phyloP scores from a whole-genome alignment of 306 rosid species.

The Pachyrhizus erosus region DNA sequence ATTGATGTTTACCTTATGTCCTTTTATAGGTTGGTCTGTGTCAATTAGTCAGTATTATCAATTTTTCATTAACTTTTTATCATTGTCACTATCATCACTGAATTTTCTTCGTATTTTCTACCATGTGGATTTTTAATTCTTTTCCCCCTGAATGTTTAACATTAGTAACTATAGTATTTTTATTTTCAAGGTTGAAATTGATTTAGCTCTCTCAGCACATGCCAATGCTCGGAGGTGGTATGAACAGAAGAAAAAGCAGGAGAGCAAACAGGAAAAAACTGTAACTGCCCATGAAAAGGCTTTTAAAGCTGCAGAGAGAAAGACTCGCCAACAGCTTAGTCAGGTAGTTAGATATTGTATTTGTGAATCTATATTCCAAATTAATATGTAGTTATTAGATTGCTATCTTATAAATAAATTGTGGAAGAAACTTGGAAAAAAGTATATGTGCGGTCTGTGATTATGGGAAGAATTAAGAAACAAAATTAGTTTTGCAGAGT shows the following conservation, averaged over 20 bases:
- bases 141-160: conserved; percentile 25
- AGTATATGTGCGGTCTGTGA: not conserved
- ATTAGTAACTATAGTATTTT: conserved; percentile 33
- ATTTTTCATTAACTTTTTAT: not conserved
- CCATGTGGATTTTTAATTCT: conserved; percentile 10
- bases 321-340: conserved; percentile 89
- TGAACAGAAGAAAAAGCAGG: conserved; percentile 93
- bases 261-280: conserved; percentile 95
- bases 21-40: conserved; percentile 22
- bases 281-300: conserved; percentile 93
- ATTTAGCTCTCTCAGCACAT: conserved; percentile 92
- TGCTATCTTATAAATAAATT: conserved; percentile 30
- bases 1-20: not conserved
- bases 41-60: conserved; percentile 11
- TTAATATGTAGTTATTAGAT: conserved; percentile 35
- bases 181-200: conserved; percentile 80
- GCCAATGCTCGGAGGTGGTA: conserved; percentile 98
- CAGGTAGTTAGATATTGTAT: conserved; percentile 65
- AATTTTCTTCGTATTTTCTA: not conserved
- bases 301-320: conserved; percentile 96
- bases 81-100: conserved; percentile 14
- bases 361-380: conserved; percentile 15
- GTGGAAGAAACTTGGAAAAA: conserved; percentile 30
- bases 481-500: conserved; percentile 24
- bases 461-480: conserved; percentile 28